Base-by-base conservation (phyloP, 768 basidiomycete genomes). In the Russula foetens region DNA sequence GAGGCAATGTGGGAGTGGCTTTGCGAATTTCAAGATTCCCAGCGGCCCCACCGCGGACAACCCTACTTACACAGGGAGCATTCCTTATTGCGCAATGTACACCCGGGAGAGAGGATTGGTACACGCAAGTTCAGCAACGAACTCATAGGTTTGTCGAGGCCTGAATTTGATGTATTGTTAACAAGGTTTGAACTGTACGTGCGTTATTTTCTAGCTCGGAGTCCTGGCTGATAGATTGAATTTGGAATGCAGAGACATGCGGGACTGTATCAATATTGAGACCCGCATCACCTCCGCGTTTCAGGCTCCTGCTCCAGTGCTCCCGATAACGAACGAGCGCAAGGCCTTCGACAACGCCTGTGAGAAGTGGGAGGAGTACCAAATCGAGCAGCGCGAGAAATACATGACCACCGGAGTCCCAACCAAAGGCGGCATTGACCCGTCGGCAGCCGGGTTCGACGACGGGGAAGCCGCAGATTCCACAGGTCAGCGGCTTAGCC, bases 1-100 rank as follows among this genome's bases (percentile, higher is more conserved):
- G 88, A 90, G 71, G 76, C 82, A 31, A 90, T 90, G 86, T 90
- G 88, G 88, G 86, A 86, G 56, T 89, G 83, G 81, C 79, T 89
- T 3, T 67, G 74, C 23, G 78, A 78, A 26, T 79, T 78, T 61
- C 83, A 84, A 72, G 68, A 60, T 29, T n/a, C 49, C n/a, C 50
- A 29, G 26, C 24, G 51, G 61, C 54, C 56, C 26, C 43, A 46
- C 38, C 55, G 33, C 28, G 38, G 44, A 39, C 61, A 51, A 12
- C 23, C 45, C 29, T 31, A 52, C 39, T 15, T 23, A 23, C 47
- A 58, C 35, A 64, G 35, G 23, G 49, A 46, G 39, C 51, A 58
- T 35, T 48, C 52, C 26, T 49, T 39, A 31, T 46, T 26, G 8
- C 60, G 56, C 45, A 46, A 51, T 21, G 17, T 35, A 21, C 51